Evolutionary conservation across 768 basidiomycete genomes (phyloP).

Genomic region (Mycena indigotica): DNA sequence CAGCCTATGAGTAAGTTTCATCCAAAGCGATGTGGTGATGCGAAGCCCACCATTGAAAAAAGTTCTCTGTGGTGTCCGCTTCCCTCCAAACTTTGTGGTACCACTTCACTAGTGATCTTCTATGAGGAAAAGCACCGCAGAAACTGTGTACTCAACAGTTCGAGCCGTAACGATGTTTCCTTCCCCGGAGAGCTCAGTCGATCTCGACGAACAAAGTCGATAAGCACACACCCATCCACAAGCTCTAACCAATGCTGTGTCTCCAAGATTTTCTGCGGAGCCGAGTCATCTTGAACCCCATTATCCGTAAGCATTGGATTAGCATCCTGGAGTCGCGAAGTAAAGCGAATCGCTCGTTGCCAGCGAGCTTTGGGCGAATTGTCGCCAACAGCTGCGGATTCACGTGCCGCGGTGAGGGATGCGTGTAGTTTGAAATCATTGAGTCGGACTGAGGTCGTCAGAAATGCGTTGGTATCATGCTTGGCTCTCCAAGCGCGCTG

Average conservation of each 20-base stretch:
- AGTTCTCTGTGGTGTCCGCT: slow-evolving; percentile 63
- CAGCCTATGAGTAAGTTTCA: slow-evolving; percentile 47
- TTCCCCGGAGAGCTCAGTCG: slow-evolving; percentile 20
- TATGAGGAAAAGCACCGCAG: neutral
- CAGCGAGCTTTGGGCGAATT: slow-evolving; percentile 51
- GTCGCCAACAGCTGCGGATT: slow-evolving; percentile 45
- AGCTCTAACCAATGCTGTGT: slow-evolving; percentile 68
- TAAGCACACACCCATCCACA: slow-evolving; percentile 52
- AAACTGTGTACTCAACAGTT: slow-evolving; percentile 46
- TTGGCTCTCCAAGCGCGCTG: slow-evolving; percentile 42
- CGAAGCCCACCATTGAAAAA: slow-evolving; percentile 56
- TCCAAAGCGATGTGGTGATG: neutral
- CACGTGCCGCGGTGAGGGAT: slow-evolving; percentile 39
- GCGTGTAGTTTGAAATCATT: slow-evolving; percentile 42
- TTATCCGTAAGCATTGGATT: slow-evolving; percentile 38
- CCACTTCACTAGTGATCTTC: slow-evolving; percentile 36
- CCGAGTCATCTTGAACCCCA: slow-evolving; percentile 27
- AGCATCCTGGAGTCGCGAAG: slow-evolving; percentile 44
- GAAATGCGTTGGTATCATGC: slow-evolving; percentile 27
- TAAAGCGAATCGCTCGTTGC: slow-evolving; percentile 48
- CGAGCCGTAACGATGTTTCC: slow-evolving; percentile 66
- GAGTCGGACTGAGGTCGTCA: slow-evolving; percentile 37
- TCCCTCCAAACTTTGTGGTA: slow-evolving; percentile 64
- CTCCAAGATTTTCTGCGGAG: slow-evolving; percentile 47
- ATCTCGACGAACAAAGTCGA: too few relatives aligned